These are phyloP conservation scores for Tardiomyces digboiensis DNA, from an alignment of 1,139 yeast species.

Conservation along the genomic window DNA sequence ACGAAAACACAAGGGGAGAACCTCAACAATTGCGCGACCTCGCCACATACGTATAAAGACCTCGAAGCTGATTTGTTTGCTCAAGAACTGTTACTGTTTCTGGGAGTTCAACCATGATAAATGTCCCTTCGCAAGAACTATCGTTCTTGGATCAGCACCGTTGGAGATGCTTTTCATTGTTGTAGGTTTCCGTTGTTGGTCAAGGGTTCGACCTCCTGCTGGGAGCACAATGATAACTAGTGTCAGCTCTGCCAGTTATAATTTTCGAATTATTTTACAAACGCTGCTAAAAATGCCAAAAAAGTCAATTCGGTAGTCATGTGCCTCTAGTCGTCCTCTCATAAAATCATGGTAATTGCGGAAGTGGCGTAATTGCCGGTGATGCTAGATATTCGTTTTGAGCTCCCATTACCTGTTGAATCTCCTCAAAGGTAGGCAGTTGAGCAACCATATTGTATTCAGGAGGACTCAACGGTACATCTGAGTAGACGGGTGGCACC, in stretches of 20 bases:
- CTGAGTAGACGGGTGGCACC: conserved; percentile 93
- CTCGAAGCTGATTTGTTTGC: conserved; percentile 78
- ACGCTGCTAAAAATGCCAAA: too few relatives aligned
- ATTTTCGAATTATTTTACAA: too few relatives aligned
- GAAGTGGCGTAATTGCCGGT: not conserved
- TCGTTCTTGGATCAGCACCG: too few relatives aligned
- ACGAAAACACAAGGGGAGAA: too few relatives aligned
- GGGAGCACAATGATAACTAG: too few relatives aligned
- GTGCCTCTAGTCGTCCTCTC: not conserved
- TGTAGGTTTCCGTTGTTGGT: too few relatives aligned
- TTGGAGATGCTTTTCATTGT: too few relatives aligned
- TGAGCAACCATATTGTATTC: conserved; percentile 37
- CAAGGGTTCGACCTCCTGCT: too few relatives aligned
- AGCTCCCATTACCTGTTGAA: conserved; percentile 1
- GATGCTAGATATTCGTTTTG: not conserved
- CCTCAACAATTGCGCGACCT: too few relatives aligned
- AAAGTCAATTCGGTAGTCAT: too few relatives aligned
- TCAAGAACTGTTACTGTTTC: conserved; percentile 51
- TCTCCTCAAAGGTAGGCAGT: conserved; percentile 23
- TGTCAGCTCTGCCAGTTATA: too few relatives aligned
- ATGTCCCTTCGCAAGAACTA: too few relatives aligned
- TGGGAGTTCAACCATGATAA: conserved; percentile 8
- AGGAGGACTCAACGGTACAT: conserved; percentile 84
- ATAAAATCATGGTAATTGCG: not conserved
- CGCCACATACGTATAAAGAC: conserved; percentile 53